These are phyloP conservation scores for Phalaenopsis aphrodite DNA, from an alignment of 106 monocot species.

Conservation along the genomic window DNA sequence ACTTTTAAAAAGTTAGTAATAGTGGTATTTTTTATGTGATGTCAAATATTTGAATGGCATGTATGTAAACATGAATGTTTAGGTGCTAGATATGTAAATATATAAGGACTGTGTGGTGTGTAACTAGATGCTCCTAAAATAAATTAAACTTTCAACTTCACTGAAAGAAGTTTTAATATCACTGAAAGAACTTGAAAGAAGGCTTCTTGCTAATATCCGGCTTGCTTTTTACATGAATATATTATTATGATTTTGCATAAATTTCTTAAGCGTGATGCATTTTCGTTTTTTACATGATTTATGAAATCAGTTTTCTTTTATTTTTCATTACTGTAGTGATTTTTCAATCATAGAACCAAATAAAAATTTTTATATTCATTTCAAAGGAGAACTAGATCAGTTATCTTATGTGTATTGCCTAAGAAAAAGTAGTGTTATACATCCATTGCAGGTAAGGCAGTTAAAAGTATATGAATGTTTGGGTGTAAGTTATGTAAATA, in stretches of 20 bases:
- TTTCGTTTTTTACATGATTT: neutral
- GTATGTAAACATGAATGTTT: too few relatives aligned
- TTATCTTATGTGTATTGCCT: neutral
- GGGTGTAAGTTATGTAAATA: too few relatives aligned
- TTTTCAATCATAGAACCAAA: conserved; percentile 1
- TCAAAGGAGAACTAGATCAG: neutral
- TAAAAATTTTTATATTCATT: neutral
- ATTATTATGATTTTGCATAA: neutral
- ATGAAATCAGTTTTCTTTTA: neutral
- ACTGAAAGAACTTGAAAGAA: neutral
- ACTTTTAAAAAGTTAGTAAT: too few relatives aligned
- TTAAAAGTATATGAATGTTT: neutral
- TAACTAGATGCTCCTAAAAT: too few relatives aligned
- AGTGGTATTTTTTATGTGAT: too few relatives aligned
- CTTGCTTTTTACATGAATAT: neutral
- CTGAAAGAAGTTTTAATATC: too few relatives aligned
- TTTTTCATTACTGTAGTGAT: neutral
- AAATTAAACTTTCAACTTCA: too few relatives aligned
- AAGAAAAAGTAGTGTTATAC: too few relatives aligned
- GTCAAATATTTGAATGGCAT: too few relatives aligned
- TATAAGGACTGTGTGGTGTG: too few relatives aligned
- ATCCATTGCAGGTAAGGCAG: neutral
- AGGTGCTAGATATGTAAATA: too few relatives aligned
- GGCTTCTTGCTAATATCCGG: neutral
- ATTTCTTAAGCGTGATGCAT: neutral